Conservation (phyloP, 2,329 filamentous ascomycete species). For the Alternaria sp. region DNA sequence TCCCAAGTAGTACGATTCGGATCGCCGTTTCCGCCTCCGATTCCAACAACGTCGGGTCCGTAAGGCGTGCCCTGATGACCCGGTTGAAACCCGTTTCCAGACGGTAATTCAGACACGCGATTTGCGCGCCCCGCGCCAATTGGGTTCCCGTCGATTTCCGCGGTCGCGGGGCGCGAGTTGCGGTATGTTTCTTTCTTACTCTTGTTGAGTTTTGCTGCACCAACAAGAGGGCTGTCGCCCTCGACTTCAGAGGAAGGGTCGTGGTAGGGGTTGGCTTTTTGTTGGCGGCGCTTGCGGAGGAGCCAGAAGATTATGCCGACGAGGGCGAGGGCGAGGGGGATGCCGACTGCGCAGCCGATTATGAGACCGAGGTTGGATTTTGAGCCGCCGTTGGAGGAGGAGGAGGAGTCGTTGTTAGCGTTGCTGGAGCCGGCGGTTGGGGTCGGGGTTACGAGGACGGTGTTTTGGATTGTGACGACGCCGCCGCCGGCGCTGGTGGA, state of each 20-base stretch:
- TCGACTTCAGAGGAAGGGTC: conserved; percentile 20
- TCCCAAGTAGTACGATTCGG: conserved; percentile 30
- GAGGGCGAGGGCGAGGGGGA: conserved; percentile 42
- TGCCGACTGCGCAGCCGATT: conserved; percentile 46
- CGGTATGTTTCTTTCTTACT: conserved; percentile 27
- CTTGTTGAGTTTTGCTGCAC: conserved; percentile 32
- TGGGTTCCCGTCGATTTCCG: conserved; percentile 38
- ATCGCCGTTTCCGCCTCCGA: conserved; percentile 37
- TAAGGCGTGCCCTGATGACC: conserved; percentile 30
- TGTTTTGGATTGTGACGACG: conserved; percentile 28
- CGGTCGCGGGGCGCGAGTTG: conserved; percentile 21
- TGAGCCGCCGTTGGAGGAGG: conserved; percentile 9
- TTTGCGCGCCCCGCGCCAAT: conserved; percentile 38
- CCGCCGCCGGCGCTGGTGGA: conserved; percentile 31
- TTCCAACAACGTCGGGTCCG: conserved; percentile 37
- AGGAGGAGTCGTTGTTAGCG: background rate
- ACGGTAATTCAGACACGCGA: conserved; percentile 40
- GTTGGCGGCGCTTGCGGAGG: conserved; percentile 37
- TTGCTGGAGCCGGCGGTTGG: conserved; percentile 5
- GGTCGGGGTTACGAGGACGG: conserved; percentile 24
- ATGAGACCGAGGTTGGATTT: conserved; percentile 38
- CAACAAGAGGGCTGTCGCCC: conserved; percentile 24
- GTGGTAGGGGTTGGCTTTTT: conserved; percentile 26
- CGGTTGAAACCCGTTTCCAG: conserved; percentile 34
- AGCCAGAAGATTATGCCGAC: conserved; percentile 41